Base-by-base conservation (phyloP, 2,329 filamentous ascomycete genomes). In the Pseudopithomyces maydicus region DNA sequence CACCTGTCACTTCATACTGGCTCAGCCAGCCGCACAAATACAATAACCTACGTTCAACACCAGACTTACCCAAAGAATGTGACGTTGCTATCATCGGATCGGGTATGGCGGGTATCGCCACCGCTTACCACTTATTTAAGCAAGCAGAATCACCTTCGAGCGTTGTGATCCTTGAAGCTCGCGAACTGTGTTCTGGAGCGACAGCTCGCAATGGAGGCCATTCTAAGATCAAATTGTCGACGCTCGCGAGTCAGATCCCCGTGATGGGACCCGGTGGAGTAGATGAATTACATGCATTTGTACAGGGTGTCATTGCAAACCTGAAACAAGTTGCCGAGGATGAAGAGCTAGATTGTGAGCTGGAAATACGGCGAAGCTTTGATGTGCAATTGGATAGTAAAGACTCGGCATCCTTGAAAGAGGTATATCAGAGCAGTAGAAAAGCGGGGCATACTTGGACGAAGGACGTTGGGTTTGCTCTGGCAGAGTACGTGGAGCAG, bases 201-300 rank as follows among this genome's bases (percentile, higher is more conserved):
- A 72, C 68, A 2, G 65, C 57, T 1, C 55, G 70, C 1, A 72
- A 71, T 42, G 68, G 78, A 47, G 78, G 77, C 6, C 78, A 81
- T 35, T 81, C 81, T n/a, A 74, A 77, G 14, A 72, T 74, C 2
- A 78, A 79, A 45, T 83, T 84, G 1, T 72, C 74, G 6, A 75
- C 71, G 38, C 68, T 77, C 2, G 61, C 68, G 2, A 36, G 38
- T 20, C 14, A 58, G 17, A 52, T 64, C 2, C 35, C 48, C 14
- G 55, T 52, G 2, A 46, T 60, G 23, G 56, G 55, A 11, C 20
- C 48, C 3, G 47, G 46, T 20, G 48, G 54, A 7, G 61, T 49
- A 15, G 50, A 56, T 35, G 53, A 62, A 44, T 20, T 69, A 22
- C 49, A 64, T 11, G 36, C 38, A 14, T 68, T 66, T 39, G 67